Conservation (phyloP, 2,329 filamentous ascomycete species). For the Cordyceps fumosorosea region DNA sequence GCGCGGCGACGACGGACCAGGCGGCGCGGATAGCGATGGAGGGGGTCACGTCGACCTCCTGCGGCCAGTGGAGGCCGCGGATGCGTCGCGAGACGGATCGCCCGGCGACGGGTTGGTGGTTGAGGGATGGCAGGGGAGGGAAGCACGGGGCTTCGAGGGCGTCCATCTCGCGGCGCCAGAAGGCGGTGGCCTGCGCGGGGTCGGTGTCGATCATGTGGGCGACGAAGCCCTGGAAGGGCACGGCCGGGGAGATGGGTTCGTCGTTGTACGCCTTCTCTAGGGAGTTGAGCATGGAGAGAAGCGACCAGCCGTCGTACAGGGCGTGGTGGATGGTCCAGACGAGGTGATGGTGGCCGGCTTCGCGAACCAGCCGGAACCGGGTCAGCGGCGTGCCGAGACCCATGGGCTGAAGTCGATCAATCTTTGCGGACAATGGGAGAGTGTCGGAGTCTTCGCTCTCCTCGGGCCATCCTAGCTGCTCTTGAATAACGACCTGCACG, state of each 20-base stretch:
- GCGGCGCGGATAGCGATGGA: conserved; percentile 9
- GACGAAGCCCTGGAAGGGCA: conserved; percentile 6
- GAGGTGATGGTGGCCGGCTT: conserved; percentile 16
- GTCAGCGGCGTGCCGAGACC: not conserved
- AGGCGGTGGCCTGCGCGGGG: not conserved
- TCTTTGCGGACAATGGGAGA: not conserved
- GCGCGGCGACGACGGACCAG: conserved; percentile 11
- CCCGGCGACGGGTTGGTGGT: not conserved
- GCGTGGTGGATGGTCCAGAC: conserved; percentile 27
- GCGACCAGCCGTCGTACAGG: conserved; percentile 26
- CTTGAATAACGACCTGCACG: not conserved
- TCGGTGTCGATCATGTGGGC: not conserved
- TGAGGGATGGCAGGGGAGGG: not conserved
- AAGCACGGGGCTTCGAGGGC: conserved; percentile 2
- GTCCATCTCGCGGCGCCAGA: conserved; percentile 2
- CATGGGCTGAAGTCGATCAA: not conserved
- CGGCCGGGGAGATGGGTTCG: not conserved
- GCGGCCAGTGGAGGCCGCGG: not conserved
- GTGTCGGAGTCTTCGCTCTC: not conserved
- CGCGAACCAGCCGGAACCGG: not conserved
- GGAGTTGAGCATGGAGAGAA: not conserved
- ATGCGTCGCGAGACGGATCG: not conserved
- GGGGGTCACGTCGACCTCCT: conserved; percentile 4
- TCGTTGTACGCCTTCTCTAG: not conserved
- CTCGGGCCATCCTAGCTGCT: not conserved